Base-by-base conservation (phyloP, 2,329 filamentous ascomycete species). In the Sporothrix brunneoviolacea region DNA sequence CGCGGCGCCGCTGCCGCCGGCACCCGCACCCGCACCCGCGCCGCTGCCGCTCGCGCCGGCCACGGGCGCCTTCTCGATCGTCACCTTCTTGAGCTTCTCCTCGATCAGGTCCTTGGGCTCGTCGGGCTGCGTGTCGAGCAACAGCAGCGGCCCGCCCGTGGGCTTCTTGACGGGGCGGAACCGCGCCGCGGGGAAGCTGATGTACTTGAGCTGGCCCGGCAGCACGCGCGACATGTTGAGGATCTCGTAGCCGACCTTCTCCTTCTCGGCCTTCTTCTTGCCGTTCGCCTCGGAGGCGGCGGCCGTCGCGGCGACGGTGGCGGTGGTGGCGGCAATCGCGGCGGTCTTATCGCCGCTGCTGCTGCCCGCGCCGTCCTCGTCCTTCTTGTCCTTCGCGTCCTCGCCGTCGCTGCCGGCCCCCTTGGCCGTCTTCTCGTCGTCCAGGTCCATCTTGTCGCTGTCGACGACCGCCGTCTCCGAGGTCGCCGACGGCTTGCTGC, bases 161-260 rank as follows among this genome's bases (percentile, higher is more conserved):
- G 91, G 88, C 86, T 95, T 79, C 68, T 82, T 82, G 54, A 97
- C 91, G 32, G 93, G 91, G 75, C 87, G 88, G 70, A 96, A 98
- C 60, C 94, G 84, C 40, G 88, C 87, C 56, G 88, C 80, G 43
- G 88, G 82, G 76, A 98, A 95, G 68, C 83, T 95, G 63, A 98
- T 88, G 68, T 91, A 96, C 74, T 95, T 95, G 63, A 97, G 80
- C 72, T 98, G 93, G 41, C 82, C 81, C 1, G 91, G 93, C 42
- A 98, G 80, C 32, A 98, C 90, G 60, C 93, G 82, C 49, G 87
- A 94, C 89, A 98, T 94, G 74, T 98, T 98, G 64, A 93, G 88
- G 55, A 98, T 79, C 57, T 96, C 90, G 65, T 93, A 96, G 59
- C 93, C 93, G 53, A 95, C 80, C 79, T 95, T 97, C 73, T 98